phyloP scores from a whole-genome alignment of 805 yeast species.

The Maudiozyma barnettii region DNA sequence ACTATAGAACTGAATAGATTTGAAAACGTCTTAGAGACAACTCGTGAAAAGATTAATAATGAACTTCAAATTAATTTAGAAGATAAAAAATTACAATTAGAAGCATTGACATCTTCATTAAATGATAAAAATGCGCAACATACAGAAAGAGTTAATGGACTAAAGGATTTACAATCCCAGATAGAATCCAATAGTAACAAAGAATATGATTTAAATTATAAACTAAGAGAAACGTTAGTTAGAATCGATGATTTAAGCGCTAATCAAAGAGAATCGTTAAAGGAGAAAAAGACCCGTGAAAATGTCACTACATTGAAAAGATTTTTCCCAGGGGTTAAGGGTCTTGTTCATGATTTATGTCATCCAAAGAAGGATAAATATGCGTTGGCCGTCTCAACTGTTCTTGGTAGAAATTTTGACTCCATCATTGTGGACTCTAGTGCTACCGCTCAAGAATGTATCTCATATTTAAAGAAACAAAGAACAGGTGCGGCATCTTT shows the following conservation, averaged over 20 bases:
- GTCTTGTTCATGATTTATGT: slow-evolving; percentile 70
- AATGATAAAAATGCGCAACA: slow-evolving; percentile 30
- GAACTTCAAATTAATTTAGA: slow-evolving; percentile 29
- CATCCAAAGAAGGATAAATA: slow-evolving; percentile 66
- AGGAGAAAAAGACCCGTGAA: slow-evolving; percentile 63
- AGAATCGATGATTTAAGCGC: slow-evolving; percentile 68
- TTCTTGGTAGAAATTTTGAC: slow-evolving; percentile 71
- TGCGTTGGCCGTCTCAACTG: slow-evolving; percentile 64
- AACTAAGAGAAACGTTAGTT: slow-evolving; percentile 48
- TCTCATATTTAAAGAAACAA: slow-evolving; percentile 72
- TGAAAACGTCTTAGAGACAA: slow-evolving; percentile 30
- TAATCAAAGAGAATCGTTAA: slow-evolving; percentile 61
- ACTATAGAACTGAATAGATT: slow-evolving; percentile 31
- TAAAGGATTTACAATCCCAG: slow-evolving; percentile 33
- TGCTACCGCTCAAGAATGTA: slow-evolving; percentile 62
- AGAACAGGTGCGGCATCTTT: slow-evolving; percentile 79
- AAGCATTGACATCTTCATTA: slow-evolving; percentile 30
- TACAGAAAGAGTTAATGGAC: slow-evolving; percentile 20
- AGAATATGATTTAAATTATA: slow-evolving; percentile 54
- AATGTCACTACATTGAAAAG: slow-evolving; percentile 60
- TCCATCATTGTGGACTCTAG: slow-evolving; percentile 73
- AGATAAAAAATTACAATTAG: slow-evolving; percentile 24
- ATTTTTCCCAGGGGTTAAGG: slow-evolving; percentile 77
- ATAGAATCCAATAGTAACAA: slow-evolving; percentile 33
- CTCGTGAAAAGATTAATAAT: slow-evolving; percentile 28